Evolutionary conservation across 2,329 filamentous ascomycete genomes (phyloP), one percentile per base, ranked within the genome.

Genomic region (Aureobasidium sp.): DNA sequence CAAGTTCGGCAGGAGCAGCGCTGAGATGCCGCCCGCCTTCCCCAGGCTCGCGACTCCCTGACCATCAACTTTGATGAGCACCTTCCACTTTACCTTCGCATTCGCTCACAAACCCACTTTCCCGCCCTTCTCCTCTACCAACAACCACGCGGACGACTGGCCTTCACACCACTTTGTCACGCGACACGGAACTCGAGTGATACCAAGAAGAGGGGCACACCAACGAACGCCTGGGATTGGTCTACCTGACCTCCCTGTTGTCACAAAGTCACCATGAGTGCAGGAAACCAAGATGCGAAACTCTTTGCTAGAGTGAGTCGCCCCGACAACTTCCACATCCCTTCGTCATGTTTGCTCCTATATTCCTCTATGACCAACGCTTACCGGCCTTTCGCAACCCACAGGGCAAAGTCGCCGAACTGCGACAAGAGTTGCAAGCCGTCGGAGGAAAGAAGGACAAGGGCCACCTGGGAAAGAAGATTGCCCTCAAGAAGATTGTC

Each of bases 321-420:
- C 31, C 46, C 38, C 21, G 13, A 19, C 17, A 10, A n/a, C 15
- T 15, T 17, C 5, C 15, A 11, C n/a, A 37, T 33, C 25, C n/a
- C 23, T 31, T 23, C 53, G 61, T 53, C 64, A 74, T 77, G 74
- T 74, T 75, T 67, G 65, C 74, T 57, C 70, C 74, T 15, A 57
- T 65, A 63, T 69, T 72, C 54, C 65, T 68, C 55, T 67, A 70
- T 60, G 70, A 71, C 60, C 61, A 59, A 65, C 63, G 75, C 80
- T 84, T 75, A 83, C 77, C 73, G 74, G 75, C 73, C 64, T 63
- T 70, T 65, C 70, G 67, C 64, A 68, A 68, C 57, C 69, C 76
- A 79, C 89, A 99, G 94, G 94, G 94, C 81, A 99, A 99, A 83
- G 94, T 97, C 66, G 92, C 93, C 64, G 94, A 99, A 83, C 81